These are phyloP conservation scores for Aaosphaeria pasadenensis DNA, from an alignment of 2,329 filamentous ascomycete species.

Conservation along the genomic window DNA sequence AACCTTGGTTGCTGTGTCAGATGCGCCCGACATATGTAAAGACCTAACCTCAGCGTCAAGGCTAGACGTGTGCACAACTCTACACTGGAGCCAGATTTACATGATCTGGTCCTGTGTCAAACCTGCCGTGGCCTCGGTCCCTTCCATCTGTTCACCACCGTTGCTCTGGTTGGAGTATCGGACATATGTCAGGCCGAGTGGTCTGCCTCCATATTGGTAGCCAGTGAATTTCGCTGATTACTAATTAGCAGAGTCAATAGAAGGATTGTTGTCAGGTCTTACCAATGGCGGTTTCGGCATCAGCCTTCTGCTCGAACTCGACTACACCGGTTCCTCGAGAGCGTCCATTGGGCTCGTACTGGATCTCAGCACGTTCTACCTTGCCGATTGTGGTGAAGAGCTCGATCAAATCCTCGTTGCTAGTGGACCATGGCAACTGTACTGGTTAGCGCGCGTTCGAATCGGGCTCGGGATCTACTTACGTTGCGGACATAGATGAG, in stretches of 20 bases:
- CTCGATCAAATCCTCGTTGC: constrained; percentile 95
- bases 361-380: constrained; percentile 97
- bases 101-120: constrained; percentile 99
- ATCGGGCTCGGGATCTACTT: constrained; percentile 44
- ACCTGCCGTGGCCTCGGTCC: constrained; percentile 63
- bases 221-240: constrained; percentile 82
- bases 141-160: constrained; percentile 71
- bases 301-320: constrained; percentile 78
- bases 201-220: constrained; percentile 94
- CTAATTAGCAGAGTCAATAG: neutral
- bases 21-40: constrained; percentile 3
- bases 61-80: neutral
- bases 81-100: constrained; percentile 44
- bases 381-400: constrained; percentile 97
- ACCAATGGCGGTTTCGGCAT: constrained; percentile 86
- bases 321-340: constrained; percentile 97
- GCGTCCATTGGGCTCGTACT: constrained; percentile 94
- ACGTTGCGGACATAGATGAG: constrained; percentile 97
- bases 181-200: constrained; percentile 88
- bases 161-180: constrained; percentile 75
- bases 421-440: constrained; percentile 96
- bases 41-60: neutral
- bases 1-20: neutral
- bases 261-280: constrained; percentile 25
- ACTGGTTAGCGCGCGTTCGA: neutral